Evolutionary conservation across 306 rosid species (phyloP).

Genomic region (Citrullus amarus): DNA sequence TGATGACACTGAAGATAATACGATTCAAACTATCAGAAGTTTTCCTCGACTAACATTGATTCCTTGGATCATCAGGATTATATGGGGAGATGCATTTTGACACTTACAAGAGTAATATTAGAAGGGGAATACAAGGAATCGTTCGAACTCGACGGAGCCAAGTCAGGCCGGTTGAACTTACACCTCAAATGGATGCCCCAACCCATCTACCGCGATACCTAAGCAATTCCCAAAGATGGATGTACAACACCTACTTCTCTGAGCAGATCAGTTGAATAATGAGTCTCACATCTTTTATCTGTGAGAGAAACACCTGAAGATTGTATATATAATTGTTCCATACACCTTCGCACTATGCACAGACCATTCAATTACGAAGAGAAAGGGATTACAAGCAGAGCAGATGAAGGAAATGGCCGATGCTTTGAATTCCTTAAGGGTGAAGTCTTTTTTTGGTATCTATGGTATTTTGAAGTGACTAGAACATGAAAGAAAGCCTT

Average conservation of each 20-base stretch:
- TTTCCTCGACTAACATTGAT: neutral
- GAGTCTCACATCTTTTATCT: neutral
- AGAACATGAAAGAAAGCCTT: neutral
- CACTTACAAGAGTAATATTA: constrained; percentile 73
- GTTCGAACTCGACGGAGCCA: constrained; percentile 64
- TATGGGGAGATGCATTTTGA: constrained; percentile 84
- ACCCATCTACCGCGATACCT: constrained; percentile 72
- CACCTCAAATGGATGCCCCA: constrained; percentile 92
- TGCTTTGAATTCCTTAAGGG: neutral
- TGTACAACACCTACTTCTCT: neutral
- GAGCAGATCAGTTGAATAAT: constrained; percentile 1
- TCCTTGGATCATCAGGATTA: constrained; percentile 43
- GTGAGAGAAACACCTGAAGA: neutral
- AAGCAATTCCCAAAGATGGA: constrained; percentile 4
- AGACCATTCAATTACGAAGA: neutral
- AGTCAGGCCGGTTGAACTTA: constrained; percentile 68
- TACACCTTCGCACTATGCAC: neutral
- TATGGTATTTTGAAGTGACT: neutral
- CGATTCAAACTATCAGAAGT: neutral
- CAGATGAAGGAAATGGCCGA: neutral
- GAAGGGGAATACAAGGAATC: constrained; percentile 81
- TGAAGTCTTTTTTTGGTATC: neutral
- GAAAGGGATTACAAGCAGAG: neutral
- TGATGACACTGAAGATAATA: neutral
- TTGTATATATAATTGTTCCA: constrained; percentile 2